phyloP scores from a whole-genome alignment of 768 basidiomycete species.

The Trametes villosa region DNA sequence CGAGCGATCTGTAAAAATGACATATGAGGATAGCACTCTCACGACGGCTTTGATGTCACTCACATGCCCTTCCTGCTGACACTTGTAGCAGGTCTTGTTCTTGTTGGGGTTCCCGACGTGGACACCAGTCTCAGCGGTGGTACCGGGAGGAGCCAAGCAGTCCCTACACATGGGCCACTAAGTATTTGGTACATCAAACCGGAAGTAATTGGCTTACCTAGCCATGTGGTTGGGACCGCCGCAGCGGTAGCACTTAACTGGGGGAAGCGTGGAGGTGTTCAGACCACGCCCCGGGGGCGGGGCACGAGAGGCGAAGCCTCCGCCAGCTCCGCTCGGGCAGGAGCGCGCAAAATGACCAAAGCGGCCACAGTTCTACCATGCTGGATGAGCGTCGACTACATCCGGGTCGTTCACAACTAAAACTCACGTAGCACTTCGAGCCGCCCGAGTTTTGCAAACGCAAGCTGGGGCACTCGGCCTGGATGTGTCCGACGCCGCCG shows the following conservation, averaged over 20 bases:
- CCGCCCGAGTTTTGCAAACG: constrained; percentile 67
- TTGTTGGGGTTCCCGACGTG: constrained; percentile 56
- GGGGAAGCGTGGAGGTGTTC: constrained; percentile 77
- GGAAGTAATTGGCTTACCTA: constrained; percentile 46
- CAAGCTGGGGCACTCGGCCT: constrained; percentile 84
- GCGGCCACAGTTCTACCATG: constrained; percentile 68
- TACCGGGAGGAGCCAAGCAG: constrained; percentile 76
- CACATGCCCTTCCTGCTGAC: constrained; percentile 87
- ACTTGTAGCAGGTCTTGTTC: constrained; percentile 86
- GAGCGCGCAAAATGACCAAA: constrained; percentile 81
- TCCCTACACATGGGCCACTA: constrained; percentile 51
- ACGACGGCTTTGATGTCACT: constrained; percentile 34
- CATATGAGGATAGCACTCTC: neutral
- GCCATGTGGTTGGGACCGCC: constrained; percentile 90
- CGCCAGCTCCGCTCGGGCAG: constrained; percentile 61
- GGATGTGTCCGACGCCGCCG: constrained; percentile 89
- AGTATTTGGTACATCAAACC: constrained; percentile 2
- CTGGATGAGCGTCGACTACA: neutral
- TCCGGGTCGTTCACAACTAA: neutral
- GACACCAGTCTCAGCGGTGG: constrained; percentile 51
- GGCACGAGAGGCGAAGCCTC: constrained; percentile 64
- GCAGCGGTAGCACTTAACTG: constrained; percentile 89
- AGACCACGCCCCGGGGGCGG: constrained; percentile 76
- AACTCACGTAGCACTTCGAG: constrained; percentile 84
- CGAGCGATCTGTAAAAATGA: constrained; percentile 34